phyloP scores from a whole-genome alignment of 257 asterid genomes.

The Solanum corneliomulleri region DNA sequence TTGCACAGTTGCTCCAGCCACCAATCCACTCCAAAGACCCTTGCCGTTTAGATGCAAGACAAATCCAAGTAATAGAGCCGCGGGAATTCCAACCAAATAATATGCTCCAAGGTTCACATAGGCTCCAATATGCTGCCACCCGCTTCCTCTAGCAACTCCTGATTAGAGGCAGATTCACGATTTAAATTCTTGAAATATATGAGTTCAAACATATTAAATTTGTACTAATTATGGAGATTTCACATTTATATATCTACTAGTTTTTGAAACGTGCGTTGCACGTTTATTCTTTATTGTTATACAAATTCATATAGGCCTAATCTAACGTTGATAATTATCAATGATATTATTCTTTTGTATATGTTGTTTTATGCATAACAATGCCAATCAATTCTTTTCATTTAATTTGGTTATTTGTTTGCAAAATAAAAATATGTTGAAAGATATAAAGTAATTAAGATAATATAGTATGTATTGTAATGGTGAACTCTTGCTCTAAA shows the following conservation, averaged over 20 bases:
- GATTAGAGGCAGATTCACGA: neutral
- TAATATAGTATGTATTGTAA: no score
- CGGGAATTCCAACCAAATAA: conserved; percentile 66
- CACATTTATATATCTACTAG: neutral
- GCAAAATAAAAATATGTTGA: no score
- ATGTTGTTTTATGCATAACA: no score
- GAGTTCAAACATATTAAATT: neutral
- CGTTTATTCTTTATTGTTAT: no score
- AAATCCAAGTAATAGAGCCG: conserved; percentile 59
- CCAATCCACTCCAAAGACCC: conserved; percentile 74
- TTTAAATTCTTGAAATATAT: neutral
- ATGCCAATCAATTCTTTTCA: no score
- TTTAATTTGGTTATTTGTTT: no score
- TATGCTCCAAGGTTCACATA: conserved; percentile 42
- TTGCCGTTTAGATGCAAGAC: conserved; percentile 33
- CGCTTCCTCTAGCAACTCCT: conserved; percentile 80
- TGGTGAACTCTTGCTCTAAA: no score
- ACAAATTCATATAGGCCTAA: no score
- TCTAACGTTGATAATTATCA: no score
- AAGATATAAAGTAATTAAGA: no score
- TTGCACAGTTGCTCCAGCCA: conserved; percentile 54
- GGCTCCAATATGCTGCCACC: conserved; percentile 89
- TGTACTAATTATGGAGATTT: neutral
- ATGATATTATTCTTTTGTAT: no score
- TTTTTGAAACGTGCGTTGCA: no score